A percentile compares a stretch with the other conserved stretches of the same genome.
These are phyloP conservation scores for Pseudogymnoascus sp. DNA, from an alignment of 2,329 filamentous ascomycete species.

Conservation along the genomic window DNA sequence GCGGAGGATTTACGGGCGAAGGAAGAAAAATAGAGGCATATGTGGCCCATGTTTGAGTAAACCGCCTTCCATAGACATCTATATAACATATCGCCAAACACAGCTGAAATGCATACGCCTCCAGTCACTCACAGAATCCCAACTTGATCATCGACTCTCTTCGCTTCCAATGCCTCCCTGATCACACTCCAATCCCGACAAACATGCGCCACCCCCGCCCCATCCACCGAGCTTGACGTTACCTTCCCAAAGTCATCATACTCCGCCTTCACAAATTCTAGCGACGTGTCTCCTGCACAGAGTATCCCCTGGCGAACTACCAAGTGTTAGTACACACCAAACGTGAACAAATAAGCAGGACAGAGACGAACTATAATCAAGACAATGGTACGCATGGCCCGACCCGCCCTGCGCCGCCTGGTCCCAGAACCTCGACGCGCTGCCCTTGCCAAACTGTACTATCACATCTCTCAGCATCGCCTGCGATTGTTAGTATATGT, in stretches of 20 bases:
- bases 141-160: constrained; percentile 20
- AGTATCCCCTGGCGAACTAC: constrained; percentile 23
- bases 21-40: not conserved
- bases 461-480: constrained; percentile 24
- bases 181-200: constrained; percentile 26
- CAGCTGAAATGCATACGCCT: not conserved
- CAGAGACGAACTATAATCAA: constrained; percentile 23
- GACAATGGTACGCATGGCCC: constrained; percentile 27
- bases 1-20: not conserved
- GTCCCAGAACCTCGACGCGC: constrained; percentile 19
- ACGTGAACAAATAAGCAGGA: not conserved
- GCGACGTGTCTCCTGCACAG: constrained; percentile 26
- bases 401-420: constrained; percentile 19
- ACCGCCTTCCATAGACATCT: not conserved
- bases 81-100: not conserved
- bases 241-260: constrained; percentile 20
- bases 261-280: constrained; percentile 21
- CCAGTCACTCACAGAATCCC: constrained; percentile 18
- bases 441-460: constrained; percentile 23
- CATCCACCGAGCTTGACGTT: constrained; percentile 19
- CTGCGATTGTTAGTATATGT: constrained; percentile 2
- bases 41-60: not conserved
- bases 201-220: constrained; percentile 23
- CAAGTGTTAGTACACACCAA: not conserved
- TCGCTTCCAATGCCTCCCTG: constrained; percentile 20